Evolutionary conservation across 2,329 filamentous ascomycete genomes (phyloP).

Genomic region (Colletotrichum viniferum): DNA sequence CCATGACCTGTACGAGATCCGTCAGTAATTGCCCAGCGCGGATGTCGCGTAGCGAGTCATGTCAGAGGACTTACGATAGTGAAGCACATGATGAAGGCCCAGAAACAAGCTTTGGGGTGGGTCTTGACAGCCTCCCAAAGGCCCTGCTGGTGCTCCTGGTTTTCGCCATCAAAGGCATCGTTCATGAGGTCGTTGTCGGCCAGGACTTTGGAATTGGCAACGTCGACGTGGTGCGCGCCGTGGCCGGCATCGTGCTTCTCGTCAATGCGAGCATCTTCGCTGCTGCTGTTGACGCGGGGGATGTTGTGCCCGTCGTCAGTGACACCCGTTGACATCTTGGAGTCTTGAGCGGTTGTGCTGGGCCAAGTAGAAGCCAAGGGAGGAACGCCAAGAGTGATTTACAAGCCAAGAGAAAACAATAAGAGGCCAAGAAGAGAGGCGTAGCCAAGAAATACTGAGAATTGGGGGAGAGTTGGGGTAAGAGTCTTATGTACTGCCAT

Average conservation of each 20-base stretch:
- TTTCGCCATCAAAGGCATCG: conserved; percentile 46
- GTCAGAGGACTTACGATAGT: conserved; percentile 45
- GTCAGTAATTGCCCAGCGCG: neutral
- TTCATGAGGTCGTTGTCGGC: conserved; percentile 40
- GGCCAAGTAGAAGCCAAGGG: neutral
- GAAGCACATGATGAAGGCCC: conserved; percentile 54
- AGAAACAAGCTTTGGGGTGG: conserved; percentile 49
- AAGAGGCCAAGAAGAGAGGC: neutral
- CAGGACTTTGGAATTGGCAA: conserved; percentile 37
- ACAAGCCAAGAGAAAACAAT: neutral
- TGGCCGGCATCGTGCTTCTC: conserved; percentile 11
- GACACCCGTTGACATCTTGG: conserved; percentile 18
- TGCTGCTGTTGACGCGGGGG: neutral
- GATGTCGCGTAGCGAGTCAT: neutral
- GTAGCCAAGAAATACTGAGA: neutral
- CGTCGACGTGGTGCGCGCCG: conserved; percentile 24
- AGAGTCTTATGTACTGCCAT: neutral
- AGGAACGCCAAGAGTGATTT: neutral
- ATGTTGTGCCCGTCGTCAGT: conserved; percentile 8
- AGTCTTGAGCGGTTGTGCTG: neutral
- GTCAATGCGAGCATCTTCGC: neutral
- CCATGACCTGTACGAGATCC: conserved; percentile 45
- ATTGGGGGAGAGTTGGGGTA: neutral
- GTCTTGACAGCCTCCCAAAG: conserved; percentile 40
- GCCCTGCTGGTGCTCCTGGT: conserved; percentile 44